Percentiles rank a stretch among this genome's conserved stretches.
Conservation (phyloP, 129 eudicot genomes). For the Rutidosis leptorrhynchoides region DNA sequence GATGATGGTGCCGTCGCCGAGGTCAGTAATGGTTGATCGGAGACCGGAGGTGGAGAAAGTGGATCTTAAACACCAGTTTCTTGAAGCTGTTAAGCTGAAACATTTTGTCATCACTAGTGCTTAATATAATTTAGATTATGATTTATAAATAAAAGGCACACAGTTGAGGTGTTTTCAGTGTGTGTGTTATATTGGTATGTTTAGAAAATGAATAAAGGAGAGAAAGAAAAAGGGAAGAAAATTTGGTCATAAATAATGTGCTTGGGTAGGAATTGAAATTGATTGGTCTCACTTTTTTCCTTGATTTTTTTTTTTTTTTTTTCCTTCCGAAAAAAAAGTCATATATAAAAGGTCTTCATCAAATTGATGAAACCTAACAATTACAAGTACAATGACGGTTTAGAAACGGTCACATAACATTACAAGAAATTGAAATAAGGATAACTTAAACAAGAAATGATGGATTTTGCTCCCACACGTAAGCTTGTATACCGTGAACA, state of each 20-base stretch:
- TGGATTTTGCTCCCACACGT: no score
- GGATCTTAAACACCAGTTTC: conserved; percentile 47
- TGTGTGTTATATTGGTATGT: conserved; percentile 9
- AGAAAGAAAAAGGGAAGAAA: conserved; percentile 6
- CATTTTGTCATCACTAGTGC: not conserved
- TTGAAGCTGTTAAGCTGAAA: conserved; percentile 56
- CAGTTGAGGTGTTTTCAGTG: conserved; percentile 29
- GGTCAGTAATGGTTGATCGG: conserved; percentile 55
- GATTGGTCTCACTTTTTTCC: conserved; percentile 14
- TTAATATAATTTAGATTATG: not conserved
- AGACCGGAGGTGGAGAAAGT: conserved; percentile 59
- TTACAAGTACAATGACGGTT: no score
- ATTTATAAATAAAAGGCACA: conserved; percentile 15
- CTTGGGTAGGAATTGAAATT: conserved; percentile 16
- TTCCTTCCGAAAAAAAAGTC: no score
- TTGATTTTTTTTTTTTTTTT: no score
- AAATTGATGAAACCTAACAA: no score
- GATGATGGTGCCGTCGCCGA: conserved; percentile 72
- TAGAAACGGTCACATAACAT: no score
- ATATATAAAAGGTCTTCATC: no score
- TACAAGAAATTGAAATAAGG: no score
- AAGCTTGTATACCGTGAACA: no score
- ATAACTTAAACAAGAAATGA: no score
- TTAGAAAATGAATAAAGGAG: not conserved
- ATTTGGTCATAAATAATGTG: conserved; percentile 16